Conservation (phyloP, 2,329 filamentous ascomycete species). For the Penicillium verrucosum region DNA sequence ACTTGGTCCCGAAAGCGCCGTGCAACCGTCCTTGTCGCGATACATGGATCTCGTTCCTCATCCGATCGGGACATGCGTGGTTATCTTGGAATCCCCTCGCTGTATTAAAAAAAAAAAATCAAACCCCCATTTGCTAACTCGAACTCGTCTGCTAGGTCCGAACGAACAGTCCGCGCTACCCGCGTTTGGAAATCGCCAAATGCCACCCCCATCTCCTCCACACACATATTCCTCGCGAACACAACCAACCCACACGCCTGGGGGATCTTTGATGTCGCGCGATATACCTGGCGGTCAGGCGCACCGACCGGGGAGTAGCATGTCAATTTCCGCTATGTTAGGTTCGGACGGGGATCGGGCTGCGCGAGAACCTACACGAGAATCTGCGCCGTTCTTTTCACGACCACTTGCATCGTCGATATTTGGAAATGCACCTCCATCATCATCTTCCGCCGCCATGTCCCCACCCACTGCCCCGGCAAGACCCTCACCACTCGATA, state of each 20-base stretch:
- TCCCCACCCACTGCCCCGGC: slow-evolving; percentile 42
- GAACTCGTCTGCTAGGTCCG: slow-evolving; percentile 18
- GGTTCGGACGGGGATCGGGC: slow-evolving; percentile 52
- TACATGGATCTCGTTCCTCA: slow-evolving; percentile 1
- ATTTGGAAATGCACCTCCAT: slow-evolving; percentile 32
- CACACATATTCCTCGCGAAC: slow-evolving; percentile 46
- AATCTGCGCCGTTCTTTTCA: slow-evolving; percentile 47
- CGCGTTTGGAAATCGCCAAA: slow-evolving; percentile 42
- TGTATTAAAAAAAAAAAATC: neutral
- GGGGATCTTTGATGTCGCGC: slow-evolving; percentile 46
- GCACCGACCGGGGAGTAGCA: slow-evolving; percentile 60
- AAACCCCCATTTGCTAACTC: slow-evolving; percentile 1
- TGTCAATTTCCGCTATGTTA: slow-evolving; percentile 73
- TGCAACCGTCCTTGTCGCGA: slow-evolving; percentile 7
- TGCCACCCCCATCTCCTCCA: slow-evolving; percentile 53
- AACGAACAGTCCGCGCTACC: slow-evolving; percentile 34
- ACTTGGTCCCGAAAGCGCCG: slow-evolving; percentile 14
- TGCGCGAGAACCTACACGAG: slow-evolving; percentile 45
- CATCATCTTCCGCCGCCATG: slow-evolving; percentile 39
- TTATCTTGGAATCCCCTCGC: neutral
- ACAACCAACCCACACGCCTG: slow-evolving; percentile 40
- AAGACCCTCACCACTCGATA: slow-evolving; percentile 54
- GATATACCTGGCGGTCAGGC: slow-evolving; percentile 54
- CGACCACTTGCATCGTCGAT: slow-evolving; percentile 42
- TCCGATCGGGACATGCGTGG: neutral